Evolutionary conservation across 805 yeast genomes (phyloP), one percentile per base, ranked within the genome.

Genomic region (Blastobotrys muscicola): DNA sequence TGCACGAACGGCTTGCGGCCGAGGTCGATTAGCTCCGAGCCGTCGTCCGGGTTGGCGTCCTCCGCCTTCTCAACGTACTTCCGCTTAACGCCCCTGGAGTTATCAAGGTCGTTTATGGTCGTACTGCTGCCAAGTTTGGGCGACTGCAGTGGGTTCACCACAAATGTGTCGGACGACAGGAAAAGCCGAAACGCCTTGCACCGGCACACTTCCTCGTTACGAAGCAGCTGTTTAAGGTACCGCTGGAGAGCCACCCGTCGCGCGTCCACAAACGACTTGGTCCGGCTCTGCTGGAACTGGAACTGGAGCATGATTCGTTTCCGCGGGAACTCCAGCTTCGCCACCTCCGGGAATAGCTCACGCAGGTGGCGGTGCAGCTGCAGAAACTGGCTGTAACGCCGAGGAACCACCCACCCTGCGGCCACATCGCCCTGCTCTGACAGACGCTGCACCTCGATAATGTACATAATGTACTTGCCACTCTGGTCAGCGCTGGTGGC

Each of bases 351-450:
- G 51, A 78, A 80, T 36, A 62, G 66, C 2, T 60, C 59, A 45
- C 70, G 75, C 51, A 89, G 62, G 48, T 82, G 78, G 47, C 75
- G 76, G 56, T 89, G 78, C 30, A 89, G 66, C 48, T 72, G 75
- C 61, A 71, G 78, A 59, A 89, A 89, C 56, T 90, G 96, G 52
- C 84, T 84, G 56, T 79, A 89, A 45, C 97, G 68, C 51, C 96
- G 66, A 0, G 95, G 90, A n/a, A 87, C 83, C 42, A 85, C 77
- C 97, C 97, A 90, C 0, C 85, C 82, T 0, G 89, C 85, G 2
- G 75, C 67, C 4, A 71, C 69, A 6, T 65, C 58, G 2, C 66
- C 70, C 2, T 74, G 75, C 0, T 45, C 47, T 1, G 59, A 53
- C 8, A 55, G 65, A 57, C 78, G 80, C 42, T 78, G 80, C 3